Evolutionary conservation across 805 yeast species (phyloP).

Genomic region (Kodamaea fukazawae): DNA sequence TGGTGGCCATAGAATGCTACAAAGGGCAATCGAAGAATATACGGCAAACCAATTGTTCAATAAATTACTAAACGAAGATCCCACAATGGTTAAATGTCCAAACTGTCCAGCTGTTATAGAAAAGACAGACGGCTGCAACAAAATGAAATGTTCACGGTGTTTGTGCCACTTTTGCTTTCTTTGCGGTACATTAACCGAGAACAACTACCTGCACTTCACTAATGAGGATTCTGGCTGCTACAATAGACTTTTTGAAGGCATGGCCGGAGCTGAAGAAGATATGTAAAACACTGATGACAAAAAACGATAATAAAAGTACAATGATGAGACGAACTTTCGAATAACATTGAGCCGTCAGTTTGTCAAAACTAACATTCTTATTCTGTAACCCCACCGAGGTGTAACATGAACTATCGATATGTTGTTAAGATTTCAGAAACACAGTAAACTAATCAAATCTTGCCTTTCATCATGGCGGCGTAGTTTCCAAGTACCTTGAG

Average conservation of each 20-base stretch:
- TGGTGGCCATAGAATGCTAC: conserved; percentile 42
- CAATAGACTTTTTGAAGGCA: conserved; percentile 52
- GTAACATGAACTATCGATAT: too few species aligned
- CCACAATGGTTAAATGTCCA: conserved; percentile 42
- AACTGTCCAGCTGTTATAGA: conserved; percentile 48
- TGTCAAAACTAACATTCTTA: too few species aligned
- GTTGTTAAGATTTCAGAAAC: too few species aligned
- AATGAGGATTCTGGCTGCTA: conserved; percentile 44
- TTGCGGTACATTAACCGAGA: conserved; percentile 46
- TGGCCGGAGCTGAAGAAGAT: conserved; percentile 27
- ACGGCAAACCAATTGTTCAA: conserved; percentile 47
- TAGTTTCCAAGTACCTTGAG: too few species aligned
- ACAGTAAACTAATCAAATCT: too few species aligned
- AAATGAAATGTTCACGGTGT: conserved; percentile 56
- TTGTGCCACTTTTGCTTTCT: conserved; percentile 49
- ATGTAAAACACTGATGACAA: too few species aligned
- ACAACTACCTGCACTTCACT: conserved; percentile 54
- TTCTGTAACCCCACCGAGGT: too few species aligned
- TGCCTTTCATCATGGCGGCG: too few species aligned
- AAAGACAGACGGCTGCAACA: conserved; percentile 62
- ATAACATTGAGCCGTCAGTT: too few species aligned
- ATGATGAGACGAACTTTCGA: too few species aligned
- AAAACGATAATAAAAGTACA: too few species aligned
- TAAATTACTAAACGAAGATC: conserved; percentile 39
- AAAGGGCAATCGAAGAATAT: conserved; percentile 43